Percentiles rank a stretch among this genome's conserved stretches.
Conservation (phyloP, 1,284 basidiomycete genomes). For the Moesziomyces antarcticus region DNA sequence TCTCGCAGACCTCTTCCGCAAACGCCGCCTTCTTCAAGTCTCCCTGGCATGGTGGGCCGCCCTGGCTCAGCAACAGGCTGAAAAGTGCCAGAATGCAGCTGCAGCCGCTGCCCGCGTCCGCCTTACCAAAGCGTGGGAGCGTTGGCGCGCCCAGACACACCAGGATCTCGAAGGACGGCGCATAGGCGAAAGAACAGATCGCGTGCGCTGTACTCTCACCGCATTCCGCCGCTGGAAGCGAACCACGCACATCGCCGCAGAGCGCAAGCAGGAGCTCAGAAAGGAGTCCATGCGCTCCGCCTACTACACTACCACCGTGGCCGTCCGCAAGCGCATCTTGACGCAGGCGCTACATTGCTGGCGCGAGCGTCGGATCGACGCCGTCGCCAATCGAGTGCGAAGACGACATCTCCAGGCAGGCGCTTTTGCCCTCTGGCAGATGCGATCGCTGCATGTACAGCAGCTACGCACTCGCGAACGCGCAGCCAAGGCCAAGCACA, state of each 20-base stretch:
- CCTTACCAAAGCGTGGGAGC: slow-evolving; percentile 29
- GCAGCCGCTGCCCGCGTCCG: slow-evolving; percentile 25
- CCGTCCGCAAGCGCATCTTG: slow-evolving; percentile 14
- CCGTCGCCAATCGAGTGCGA: slow-evolving; percentile 28
- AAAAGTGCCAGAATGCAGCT: slow-evolving; percentile 17
- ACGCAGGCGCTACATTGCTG: slow-evolving; percentile 18
- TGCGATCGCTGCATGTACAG: slow-evolving; percentile 17
- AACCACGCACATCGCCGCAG: neutral
- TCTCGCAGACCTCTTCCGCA: slow-evolving; percentile 31
- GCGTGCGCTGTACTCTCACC: slow-evolving; percentile 44
- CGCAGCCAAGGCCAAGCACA: slow-evolving; percentile 4
- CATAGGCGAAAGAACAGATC: slow-evolving; percentile 28
- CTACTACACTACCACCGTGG: slow-evolving; percentile 20
- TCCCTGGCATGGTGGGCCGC: slow-evolving; percentile 52
- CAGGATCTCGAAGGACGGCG: neutral
- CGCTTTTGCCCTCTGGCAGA: slow-evolving; percentile 48
- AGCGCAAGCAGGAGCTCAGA: slow-evolving; percentile 34
- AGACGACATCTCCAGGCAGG: slow-evolving; percentile 38
- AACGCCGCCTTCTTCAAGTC: slow-evolving; percentile 18
- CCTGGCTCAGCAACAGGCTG: slow-evolving; percentile 22
- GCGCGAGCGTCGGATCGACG: slow-evolving; percentile 9
- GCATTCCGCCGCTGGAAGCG: slow-evolving; percentile 47
- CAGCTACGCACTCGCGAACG: slow-evolving; percentile 25
- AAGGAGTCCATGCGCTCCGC: slow-evolving; percentile 36
- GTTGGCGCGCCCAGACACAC: slow-evolving; percentile 14